Conservation (phyloP, 1,284 basidiomycete species). For the Anthracocystis panici-leucophaei region DNA sequence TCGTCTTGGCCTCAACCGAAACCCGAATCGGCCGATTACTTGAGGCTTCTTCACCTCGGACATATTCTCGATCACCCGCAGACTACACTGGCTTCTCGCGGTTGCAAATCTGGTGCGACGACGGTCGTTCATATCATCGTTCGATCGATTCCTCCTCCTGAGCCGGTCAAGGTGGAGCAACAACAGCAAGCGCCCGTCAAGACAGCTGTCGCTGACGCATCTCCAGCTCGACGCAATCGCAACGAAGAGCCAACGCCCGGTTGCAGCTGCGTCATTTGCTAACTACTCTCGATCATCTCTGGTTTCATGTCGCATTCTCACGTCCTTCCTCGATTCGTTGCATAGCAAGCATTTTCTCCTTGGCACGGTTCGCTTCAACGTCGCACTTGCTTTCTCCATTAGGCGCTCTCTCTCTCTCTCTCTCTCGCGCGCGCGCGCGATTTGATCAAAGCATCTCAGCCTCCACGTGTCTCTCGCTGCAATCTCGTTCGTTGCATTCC, state of each 20-base stretch:
- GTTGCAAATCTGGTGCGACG: conserved; percentile 31
- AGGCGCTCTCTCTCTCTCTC: background rate
- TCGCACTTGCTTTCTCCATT: background rate
- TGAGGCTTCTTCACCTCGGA: conserved; percentile 43
- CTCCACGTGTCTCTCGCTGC: background rate
- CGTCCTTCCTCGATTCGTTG: background rate
- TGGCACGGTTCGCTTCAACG: background rate
- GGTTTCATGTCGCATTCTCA: background rate
- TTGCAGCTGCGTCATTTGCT: conserved; percentile 50
- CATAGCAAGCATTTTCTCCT: background rate
- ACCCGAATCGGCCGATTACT: conserved; percentile 31
- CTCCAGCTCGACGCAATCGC: conserved; percentile 3
- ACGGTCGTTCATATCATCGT: conserved; percentile 46
- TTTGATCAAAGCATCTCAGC: too few species aligned
- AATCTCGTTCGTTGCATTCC: background rate
- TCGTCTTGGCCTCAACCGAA: conserved; percentile 39
- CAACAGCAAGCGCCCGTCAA: conserved; percentile 28
- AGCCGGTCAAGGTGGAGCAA: conserved; percentile 35
- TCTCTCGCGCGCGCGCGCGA: too few species aligned
- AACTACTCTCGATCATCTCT: background rate
- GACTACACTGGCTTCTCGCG: conserved; percentile 33
- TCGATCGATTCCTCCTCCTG: conserved; percentile 30
- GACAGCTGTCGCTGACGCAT: background rate
- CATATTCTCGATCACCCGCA: conserved; percentile 39
- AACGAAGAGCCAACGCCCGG: conserved; percentile 25